Base-by-base conservation (phyloP, 2,329 filamentous ascomycete genomes). In the Exserohilum rostratum region DNA sequence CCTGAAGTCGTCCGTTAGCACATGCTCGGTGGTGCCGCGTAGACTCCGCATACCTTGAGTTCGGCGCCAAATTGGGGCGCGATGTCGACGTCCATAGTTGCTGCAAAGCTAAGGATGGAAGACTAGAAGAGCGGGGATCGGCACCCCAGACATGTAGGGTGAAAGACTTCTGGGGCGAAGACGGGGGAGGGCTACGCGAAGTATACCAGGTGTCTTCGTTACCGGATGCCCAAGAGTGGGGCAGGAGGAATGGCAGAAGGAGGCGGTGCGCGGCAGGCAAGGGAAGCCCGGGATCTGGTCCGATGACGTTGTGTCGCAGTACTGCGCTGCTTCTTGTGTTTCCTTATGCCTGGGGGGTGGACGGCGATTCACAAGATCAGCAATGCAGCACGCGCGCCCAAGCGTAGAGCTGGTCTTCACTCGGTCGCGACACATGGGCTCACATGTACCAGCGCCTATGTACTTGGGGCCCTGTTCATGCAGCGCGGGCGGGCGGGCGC, bases 31-130 rank as follows among this genome's bases (percentile, higher is more conserved):
- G 47, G 53, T 51, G 56, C 31, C 38, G 27, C 57, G 30, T 35
- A 46, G 53, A 55, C 43, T 33, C 29, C 39, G 73, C 78, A 59
- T 80, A 93, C 92, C 89, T 96, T 98, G 76, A 98, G 84, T 82
- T 97, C 93, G 55, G 89, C 86, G 79, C 95, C 95, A 78, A 99
- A 96, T 68, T 90, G 90, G 72, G 91, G 91, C 79, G 87, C 83
- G 73, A 85, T 86, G 68, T 96, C 91, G 77, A 91, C 85, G 77
- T 93, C 90, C 91, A 96, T 96, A 64, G 38, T 72, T 65, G 51
- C 46, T 53, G 48, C 42, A 34, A 40, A 50, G 39, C 44, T 60
- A 61, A 50, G 55, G 55, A 47, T 57, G 48, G 51, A 51, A 34
- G 33, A 46, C 61, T 54, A 62, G 57, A 55, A 59, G 35, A 51